Conservation (phyloP, 306 rosid genomes). For the Mimosa pudica region DNA sequence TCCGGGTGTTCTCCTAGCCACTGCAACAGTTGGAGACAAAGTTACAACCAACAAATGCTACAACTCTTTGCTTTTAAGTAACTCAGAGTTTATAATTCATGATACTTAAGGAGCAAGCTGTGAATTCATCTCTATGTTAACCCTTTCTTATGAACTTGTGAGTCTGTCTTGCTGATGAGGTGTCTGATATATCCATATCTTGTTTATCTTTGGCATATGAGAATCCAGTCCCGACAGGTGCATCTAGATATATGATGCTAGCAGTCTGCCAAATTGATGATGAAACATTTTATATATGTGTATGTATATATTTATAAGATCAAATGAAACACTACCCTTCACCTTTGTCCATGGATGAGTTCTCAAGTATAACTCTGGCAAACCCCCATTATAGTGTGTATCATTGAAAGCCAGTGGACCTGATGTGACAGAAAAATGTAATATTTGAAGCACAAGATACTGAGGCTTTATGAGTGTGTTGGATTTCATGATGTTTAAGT, state of each 20-base stretch:
- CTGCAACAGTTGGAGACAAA: neutral
- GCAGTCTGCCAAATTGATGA: neutral
- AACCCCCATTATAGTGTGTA: neutral
- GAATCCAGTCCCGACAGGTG: conserved; percentile 5
- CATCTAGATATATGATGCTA: conserved; percentile 4
- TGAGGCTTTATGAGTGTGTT: neutral
- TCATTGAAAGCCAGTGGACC: conserved; percentile 5
- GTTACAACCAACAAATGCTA: neutral
- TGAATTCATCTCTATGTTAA: neutral
- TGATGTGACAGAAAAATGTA: neutral
- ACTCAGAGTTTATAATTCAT: neutral
- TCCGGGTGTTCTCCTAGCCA: neutral
- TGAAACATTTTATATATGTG: neutral
- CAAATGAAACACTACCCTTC: no score
- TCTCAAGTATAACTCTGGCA: neutral
- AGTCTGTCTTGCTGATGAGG: neutral
- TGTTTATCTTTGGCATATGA: neutral
- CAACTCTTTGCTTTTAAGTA: neutral
- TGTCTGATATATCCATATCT: neutral
- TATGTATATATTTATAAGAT: no score
- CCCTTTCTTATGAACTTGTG: neutral
- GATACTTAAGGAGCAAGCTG: neutral
- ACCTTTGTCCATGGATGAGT: no score
- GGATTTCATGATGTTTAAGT: neutral
- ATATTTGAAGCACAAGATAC: neutral